Evolutionary conservation across 2,329 filamentous ascomycete genomes (phyloP), one percentile per base, ranked within the genome.

Genomic region (Stemphylium lycopersici): DNA sequence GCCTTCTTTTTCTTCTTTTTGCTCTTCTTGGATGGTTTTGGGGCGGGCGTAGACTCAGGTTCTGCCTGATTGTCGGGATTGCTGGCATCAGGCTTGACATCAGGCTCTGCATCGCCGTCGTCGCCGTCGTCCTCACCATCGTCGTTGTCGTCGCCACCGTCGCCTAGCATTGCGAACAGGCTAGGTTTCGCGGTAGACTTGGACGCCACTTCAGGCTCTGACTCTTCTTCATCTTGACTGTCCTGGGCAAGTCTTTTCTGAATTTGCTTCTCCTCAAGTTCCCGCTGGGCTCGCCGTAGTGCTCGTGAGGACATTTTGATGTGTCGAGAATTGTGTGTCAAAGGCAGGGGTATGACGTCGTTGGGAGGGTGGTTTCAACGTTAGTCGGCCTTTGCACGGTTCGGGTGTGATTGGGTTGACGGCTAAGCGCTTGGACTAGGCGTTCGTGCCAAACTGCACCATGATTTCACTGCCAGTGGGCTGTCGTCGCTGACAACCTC

Each of bases 1-100:
- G 45, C 82, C 72, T 84, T 84, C 69, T 85, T 87, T 69, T 85
- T 87, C 63, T 85, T 86, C 70, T 87, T 88, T 68, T 80, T 83
- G 74, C 78, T 79, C 52, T 74, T 70, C 54, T 71, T 76, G 29
- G 74, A 69, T 11, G 71, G 68, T 52, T 73, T 78, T 31, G 72
- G 32, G 49, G 75, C 66, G 11, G 63, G 56, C 43, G 52, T 56
- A 47, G 41, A 55, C 55, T 55, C 63, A n/a, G 38, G 59, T 43
- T 66, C 59, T 31, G 63, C 55, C 13, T 68, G 48, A 36, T 59
- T 60, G n/a, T 73, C 66, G 6, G 69, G 66, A 13, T 59, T 58
- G 36, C 66, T 66, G 15, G 64, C 67, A 34, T 73, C 69, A 24
- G 77, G 67, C 3, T 71, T 67, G 6, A 26, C 20, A 11, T 55